Evolutionary conservation across 345 rosid genomes (phyloP).

Genomic region (Passiflora organensis): DNA sequence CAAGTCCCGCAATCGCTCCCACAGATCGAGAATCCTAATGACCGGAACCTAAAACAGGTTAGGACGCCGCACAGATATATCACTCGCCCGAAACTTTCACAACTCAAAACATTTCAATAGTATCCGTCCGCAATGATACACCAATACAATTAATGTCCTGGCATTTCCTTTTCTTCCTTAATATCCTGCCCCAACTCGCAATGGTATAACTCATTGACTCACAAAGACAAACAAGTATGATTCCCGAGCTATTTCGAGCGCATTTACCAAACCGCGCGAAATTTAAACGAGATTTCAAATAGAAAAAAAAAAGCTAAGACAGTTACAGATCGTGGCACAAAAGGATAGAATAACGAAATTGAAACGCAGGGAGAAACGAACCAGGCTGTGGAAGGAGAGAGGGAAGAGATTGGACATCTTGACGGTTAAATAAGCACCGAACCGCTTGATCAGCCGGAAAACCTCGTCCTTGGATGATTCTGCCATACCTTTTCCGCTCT

Average conservation of each 20-base stretch:
- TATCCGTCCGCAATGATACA: no score
- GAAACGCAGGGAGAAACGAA: conserved; percentile 4
- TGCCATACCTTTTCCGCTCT: background rate
- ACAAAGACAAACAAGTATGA: no score
- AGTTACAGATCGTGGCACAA: background rate
- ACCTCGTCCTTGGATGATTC: conserved; percentile 69
- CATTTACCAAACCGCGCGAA: no score
- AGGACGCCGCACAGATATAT: no score
- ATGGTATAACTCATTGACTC: no score
- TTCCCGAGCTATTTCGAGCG: no score
- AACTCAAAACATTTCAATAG: no score
- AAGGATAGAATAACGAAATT: background rate
- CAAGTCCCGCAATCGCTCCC: conserved; percentile 94
- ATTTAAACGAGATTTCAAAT: background rate
- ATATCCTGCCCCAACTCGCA: no score
- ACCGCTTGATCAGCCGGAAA: conserved; percentile 76
- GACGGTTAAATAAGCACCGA: conserved; percentile 74
- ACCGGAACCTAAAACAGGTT: background rate
- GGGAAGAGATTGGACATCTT: conserved; percentile 65
- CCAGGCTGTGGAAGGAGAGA: conserved; percentile 62
- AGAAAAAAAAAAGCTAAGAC: background rate
- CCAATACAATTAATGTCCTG: no score
- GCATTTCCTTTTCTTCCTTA: no score
- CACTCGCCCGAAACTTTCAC: no score
- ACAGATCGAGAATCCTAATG: conserved; percentile 77